Percentiles rank a stretch among this genome's conserved stretches.
Conservation (phyloP, 2,329 filamentous ascomycete species). For the Ambrosiella xylebori region DNA sequence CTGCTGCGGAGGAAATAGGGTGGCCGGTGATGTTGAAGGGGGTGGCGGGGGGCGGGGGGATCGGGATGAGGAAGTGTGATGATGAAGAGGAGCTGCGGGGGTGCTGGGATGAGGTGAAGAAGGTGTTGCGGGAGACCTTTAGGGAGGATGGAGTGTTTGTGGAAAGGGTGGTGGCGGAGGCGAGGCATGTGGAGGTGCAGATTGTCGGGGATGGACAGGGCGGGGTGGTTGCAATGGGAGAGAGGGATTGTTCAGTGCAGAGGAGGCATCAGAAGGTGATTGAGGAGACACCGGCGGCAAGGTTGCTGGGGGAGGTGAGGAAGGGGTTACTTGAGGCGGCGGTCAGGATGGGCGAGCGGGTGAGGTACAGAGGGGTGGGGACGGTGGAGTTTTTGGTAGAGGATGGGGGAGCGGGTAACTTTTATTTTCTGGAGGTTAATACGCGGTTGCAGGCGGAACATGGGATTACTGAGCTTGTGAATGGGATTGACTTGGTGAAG, state of each 20-base stretch:
- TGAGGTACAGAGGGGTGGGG: conserved; percentile 23
- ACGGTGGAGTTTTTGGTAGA: conserved; percentile 25
- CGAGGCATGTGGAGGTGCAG: conserved; percentile 33
- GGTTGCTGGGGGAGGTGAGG: conserved; percentile 17
- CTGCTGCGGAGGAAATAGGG: conserved; percentile 18
- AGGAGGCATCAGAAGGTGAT: conserved; percentile 34
- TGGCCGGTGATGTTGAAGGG: conserved; percentile 28
- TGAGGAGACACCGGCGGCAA: conserved; percentile 24
- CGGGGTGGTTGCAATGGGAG: conserved; percentile 23
- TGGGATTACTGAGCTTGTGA: conserved; percentile 24
- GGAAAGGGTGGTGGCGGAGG: conserved; percentile 25
- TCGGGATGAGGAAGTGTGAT: conserved; percentile 21
- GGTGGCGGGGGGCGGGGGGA: conserved; percentile 26
- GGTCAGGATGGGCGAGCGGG: conserved; percentile 17
- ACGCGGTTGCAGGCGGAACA: conserved; percentile 30
- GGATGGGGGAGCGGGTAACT: conserved; percentile 18
- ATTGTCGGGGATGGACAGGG: conserved; percentile 30
- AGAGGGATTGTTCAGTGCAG: conserved; percentile 35
- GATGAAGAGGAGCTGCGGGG: conserved; percentile 13
- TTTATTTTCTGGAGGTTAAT: conserved; percentile 31
- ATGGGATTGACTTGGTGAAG: conserved; percentile 23
- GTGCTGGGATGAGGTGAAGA: neutral
- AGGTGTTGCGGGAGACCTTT: conserved; percentile 24
- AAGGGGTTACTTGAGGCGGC: conserved; percentile 20
- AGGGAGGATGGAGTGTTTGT: conserved; percentile 25